Base-by-base conservation (phyloP, 257 asterid genomes). In the Coffea canephora region DNA sequence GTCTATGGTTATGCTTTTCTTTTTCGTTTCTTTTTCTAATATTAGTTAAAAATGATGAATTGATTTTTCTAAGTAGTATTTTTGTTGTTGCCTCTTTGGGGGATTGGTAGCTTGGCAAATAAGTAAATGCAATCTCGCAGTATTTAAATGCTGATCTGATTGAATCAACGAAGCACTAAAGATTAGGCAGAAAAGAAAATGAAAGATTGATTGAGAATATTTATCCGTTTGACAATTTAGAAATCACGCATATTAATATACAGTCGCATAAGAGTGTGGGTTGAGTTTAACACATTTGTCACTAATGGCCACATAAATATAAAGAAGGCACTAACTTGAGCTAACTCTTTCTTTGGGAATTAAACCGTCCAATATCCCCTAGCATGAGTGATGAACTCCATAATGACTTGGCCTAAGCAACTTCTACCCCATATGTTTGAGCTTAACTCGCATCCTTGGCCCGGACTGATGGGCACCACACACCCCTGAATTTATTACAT, bases 1-100 rank as follows among this genome's bases (percentile, higher is more conserved):
- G 80, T 61, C 78, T 75, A 23, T 80, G 43, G 52, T 48, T 82
- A 64, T 71, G 9, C 69, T 72, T 67, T 5, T 80, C 6, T 72
- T 11, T 50, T 43, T 62, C 50, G 7, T 21, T 52, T 43, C 21
- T 76, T 27, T n/a, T 25, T 43, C 3, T 8, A 45, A 1, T 70
- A 54, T 8, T 27, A 19, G 77, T 76, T 55, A 64, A 71, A 79
- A 36, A 69, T 81, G 27, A 66, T 52, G 19, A 36, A 48, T 46
- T 27, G 31, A 27, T 27, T 27, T 27, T 27, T 27, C 31, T 27
- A 27, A 27, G 31, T 27, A 27, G 31, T 21, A 1, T 14, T 18
- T 1, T 46, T 5, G 19, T 39, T 10, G 6, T 54, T 31, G 14
- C 34, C 9, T 2, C 7, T 18, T 16, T 15, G n/a, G n/a, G n/a